phyloP scores from a whole-genome alignment of 768 basidiomycete genomes.

The Tulasnella sp. region DNA sequence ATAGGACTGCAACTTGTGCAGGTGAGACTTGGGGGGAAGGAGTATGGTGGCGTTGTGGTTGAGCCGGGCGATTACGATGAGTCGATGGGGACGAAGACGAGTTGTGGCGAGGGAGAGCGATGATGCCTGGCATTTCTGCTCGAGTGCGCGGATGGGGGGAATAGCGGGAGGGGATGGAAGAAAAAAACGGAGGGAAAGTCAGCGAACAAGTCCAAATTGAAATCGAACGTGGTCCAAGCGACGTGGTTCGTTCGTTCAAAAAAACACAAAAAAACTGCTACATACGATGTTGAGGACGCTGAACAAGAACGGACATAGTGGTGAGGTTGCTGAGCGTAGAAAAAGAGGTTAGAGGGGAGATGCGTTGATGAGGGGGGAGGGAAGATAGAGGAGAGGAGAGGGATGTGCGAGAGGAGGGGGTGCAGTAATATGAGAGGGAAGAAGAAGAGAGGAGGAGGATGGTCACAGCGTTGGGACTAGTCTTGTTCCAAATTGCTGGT shows the following conservation, averaged over 20 bases:
- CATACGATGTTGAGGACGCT: conserved; percentile 18
- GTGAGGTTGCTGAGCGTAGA: background rate
- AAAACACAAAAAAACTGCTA: background rate
- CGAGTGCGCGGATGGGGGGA: background rate
- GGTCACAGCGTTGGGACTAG: background rate
- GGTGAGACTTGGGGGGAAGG: background rate
- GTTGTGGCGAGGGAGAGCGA: background rate
- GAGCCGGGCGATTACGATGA: background rate
- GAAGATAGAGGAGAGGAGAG: background rate
- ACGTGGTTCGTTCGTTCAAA: background rate
- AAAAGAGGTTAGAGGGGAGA: background rate
- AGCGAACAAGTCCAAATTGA: conserved; percentile 4
- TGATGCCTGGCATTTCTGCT: conserved; percentile 16
- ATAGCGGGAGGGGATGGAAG: background rate
- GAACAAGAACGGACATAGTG: conserved; percentile 18
- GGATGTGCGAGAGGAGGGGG: background rate
- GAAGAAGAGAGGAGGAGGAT: background rate
- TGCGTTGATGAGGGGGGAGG: background rate
- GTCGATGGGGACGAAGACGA: background rate
- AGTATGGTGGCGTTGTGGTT: conserved; percentile 1
- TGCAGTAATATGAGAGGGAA: background rate
- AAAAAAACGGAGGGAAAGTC: background rate
- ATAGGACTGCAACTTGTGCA: conserved; percentile 7
- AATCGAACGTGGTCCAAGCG: background rate
- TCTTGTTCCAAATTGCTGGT: background rate